These are phyloP conservation scores for Barbatosphaeria neglecta DNA, from an alignment of 495 filamentous ascomycete genomes.

Conservation along the genomic window DNA sequence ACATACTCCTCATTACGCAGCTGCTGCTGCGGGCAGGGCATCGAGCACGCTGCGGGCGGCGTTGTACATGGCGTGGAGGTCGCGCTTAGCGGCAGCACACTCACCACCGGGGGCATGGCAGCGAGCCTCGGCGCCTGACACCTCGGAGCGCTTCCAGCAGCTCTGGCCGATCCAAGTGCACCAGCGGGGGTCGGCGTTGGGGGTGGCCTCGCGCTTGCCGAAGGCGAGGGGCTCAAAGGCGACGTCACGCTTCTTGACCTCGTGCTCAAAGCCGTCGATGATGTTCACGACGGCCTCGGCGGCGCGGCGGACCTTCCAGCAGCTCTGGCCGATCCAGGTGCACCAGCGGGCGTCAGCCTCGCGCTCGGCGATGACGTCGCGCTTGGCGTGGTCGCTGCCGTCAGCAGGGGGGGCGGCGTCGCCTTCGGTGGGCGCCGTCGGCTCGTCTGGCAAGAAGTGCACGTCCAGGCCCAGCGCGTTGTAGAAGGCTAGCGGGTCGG, in stretches of 20 bases:
- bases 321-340: slow-evolving; percentile 14
- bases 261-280: slow-evolving; percentile 11
- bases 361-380: slow-evolving; percentile 9
- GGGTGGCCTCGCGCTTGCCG: slow-evolving; percentile 14
- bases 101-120: slow-evolving; percentile 16
- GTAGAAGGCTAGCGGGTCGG: slow-evolving; percentile 15
- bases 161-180: slow-evolving; percentile 19
- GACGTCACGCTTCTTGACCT: slow-evolving; percentile 2
- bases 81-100: slow-evolving; percentile 23
- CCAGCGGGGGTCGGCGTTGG: slow-evolving; percentile 10
- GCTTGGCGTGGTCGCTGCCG: slow-evolving; percentile 4
- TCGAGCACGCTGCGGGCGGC: slow-evolving; percentile 19
- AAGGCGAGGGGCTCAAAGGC: slow-evolving; percentile 8
- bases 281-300: slow-evolving; percentile 20
- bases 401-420: background rate
- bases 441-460: slow-evolving; percentile 3
- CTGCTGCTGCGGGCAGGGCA: slow-evolving; percentile 2
- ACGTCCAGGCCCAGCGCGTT: slow-evolving; percentile 4
- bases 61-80: slow-evolving; percentile 21
- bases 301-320: slow-evolving; percentile 22
- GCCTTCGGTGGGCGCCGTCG: no score
- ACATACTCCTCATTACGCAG: background rate
- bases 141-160: slow-evolving; percentile 21
- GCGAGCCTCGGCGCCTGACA: slow-evolving; percentile 7
- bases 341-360: slow-evolving; percentile 17